Evolutionary conservation across 2,329 filamentous ascomycete genomes (phyloP).

Genomic region (Alternaria brassicae): DNA sequence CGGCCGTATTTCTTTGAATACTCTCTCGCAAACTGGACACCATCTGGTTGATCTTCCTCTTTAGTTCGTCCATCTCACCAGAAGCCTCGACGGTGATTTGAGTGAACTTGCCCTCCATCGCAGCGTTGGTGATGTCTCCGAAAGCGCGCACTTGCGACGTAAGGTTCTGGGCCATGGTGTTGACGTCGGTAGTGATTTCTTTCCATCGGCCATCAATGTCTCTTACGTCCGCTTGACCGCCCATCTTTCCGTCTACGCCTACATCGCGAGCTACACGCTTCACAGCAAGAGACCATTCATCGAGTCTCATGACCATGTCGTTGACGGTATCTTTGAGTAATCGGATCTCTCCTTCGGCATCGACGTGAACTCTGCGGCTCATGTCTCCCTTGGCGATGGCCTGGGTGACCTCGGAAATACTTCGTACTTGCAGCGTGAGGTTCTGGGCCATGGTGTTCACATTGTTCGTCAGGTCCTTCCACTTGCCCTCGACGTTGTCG

Average conservation of each 20-base stretch:
- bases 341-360: slow-evolving; percentile 93
- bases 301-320: slow-evolving; percentile 95
- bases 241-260: slow-evolving; percentile 97
- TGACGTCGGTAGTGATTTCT: slow-evolving; percentile 96
- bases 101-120: slow-evolving; percentile 95
- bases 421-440: slow-evolving; percentile 74
- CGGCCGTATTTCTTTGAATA: slow-evolving; percentile 95
- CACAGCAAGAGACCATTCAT: slow-evolving; percentile 95
- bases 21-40: slow-evolving; percentile 93
- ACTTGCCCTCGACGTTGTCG: slow-evolving; percentile 70
- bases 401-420: slow-evolving; percentile 92
- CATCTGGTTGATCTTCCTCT: slow-evolving; percentile 99
- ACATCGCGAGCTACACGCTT: slow-evolving; percentile 96
- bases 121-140: slow-evolving; percentile 97
- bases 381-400: slow-evolving; percentile 95
- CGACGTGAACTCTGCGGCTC: slow-evolving; percentile 93
- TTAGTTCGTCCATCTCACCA: slow-evolving; percentile 98
- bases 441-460: slow-evolving; percentile 73
- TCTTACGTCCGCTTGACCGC: slow-evolving; percentile 92
- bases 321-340: slow-evolving; percentile 96
- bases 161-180: slow-evolving; percentile 83
- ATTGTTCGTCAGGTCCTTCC: slow-evolving; percentile 71
- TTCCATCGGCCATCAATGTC: slow-evolving; percentile 96
- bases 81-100: slow-evolving; percentile 97
- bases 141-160: slow-evolving; percentile 98